Evolutionary conservation across 208 protist species (phyloP), one percentile per base, ranked within the genome.

Genomic region (Wallacemonas rigidus): DNA sequence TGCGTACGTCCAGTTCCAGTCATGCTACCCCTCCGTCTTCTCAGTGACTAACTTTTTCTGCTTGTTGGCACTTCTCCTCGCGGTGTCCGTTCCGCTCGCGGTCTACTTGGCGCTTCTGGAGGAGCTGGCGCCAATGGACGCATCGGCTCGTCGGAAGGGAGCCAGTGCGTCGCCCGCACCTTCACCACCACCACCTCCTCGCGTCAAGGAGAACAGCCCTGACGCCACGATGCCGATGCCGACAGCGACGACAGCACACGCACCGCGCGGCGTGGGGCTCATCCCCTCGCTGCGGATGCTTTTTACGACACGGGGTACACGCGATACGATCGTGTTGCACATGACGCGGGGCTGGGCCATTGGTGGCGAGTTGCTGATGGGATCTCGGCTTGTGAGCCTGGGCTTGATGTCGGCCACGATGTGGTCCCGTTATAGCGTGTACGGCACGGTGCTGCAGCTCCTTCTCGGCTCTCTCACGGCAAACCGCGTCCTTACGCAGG

Each of bases 391-490:
- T 3, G 38, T 69, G 12, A 58, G 50, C 51, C 14, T 69, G 44
- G 51, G 51, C 26, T 39, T 69, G 1, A 0, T 69, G 7, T 48
- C 45, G 48, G 64, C 64, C 36, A 58, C 15, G 26, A 58, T n/a
- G 36, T 55, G 17, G 51, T 36, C 64, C 4, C 35, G 45, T 12
- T 69, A 69, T 35, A 36, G n/a, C 0, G 51, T 58, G 50, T 69
- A 47, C 51, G n/a, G 12, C 50, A 69, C 40, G 11, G 50, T 57
- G 15, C n/a, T 69, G 5, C 64, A 69, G 47, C 48, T 69, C 14
- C 17, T 58, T 12, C 50, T 69, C 50, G 64, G 64, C 6, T 43
- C 64, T 5, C 51, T 69, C 36, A 58, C 64, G 6, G 64, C 64
- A 9, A 39, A 58, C 48, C 64, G 64, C 12, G 26, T 57, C 9